Percentiles rank a stretch among this genome's conserved stretches.
These are phyloP conservation scores for Hirschfeldia incana DNA, from an alignment of 345 rosid species.

Conservation along the genomic window DNA sequence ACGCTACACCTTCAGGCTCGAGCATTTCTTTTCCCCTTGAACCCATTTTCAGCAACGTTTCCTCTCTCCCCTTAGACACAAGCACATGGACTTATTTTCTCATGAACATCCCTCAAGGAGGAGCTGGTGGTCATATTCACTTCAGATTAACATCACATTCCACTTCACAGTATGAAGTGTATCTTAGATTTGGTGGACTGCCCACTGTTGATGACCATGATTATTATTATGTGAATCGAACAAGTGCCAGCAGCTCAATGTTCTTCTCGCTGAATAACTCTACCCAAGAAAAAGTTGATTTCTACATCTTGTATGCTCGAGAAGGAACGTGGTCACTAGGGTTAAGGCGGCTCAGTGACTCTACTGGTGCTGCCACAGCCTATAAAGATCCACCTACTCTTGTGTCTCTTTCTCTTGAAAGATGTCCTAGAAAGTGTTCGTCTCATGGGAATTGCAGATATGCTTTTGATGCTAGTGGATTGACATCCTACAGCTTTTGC, in stretches of 20 bases:
- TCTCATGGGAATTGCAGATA: slow-evolving; percentile 73
- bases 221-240: slow-evolving; percentile 71
- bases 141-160: slow-evolving; percentile 56
- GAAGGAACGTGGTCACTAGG: slow-evolving; percentile 95
- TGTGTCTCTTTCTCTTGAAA: slow-evolving; percentile 82
- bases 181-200: slow-evolving; percentile 74
- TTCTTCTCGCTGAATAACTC: slow-evolving; percentile 67
- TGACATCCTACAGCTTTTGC: slow-evolving; percentile 87
- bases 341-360: slow-evolving; percentile 53
- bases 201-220: slow-evolving; percentile 76
- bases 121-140: slow-evolving; percentile 91
- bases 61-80: slow-evolving; percentile 4
- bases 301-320: slow-evolving; percentile 77
- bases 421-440: slow-evolving; percentile 87
- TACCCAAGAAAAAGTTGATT: slow-evolving; percentile 69
- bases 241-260: slow-evolving; percentile 59
- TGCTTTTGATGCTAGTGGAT: slow-evolving; percentile 86
- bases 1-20: slow-evolving; percentile 52
- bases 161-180: slow-evolving; percentile 61
- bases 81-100: slow-evolving; percentile 79
- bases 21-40: slow-evolving; percentile 58
- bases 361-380: slow-evolving; percentile 25
- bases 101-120: slow-evolving; percentile 75
- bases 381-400: slow-evolving; percentile 48
- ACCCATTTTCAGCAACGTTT: slow-evolving; percentile 25